phyloP scores from a whole-genome alignment of 2,329 filamentous ascomycete species.

The Tolypocladium inflatum region DNA sequence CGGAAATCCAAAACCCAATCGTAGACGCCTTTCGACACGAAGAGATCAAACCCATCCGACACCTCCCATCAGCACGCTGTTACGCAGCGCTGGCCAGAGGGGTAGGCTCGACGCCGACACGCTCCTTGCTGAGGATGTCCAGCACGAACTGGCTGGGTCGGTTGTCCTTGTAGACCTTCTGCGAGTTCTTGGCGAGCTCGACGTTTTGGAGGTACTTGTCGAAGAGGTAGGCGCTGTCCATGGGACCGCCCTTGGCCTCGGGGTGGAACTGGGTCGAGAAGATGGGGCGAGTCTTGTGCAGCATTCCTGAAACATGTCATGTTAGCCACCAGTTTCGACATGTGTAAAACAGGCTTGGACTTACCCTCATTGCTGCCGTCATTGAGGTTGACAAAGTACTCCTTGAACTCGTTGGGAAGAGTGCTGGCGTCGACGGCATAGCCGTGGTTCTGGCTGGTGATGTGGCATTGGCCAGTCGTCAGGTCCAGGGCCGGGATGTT shows the following conservation, averaged over 20 bases:
- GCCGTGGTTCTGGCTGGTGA: conserved; percentile 96
- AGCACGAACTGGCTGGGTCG: conserved; percentile 80
- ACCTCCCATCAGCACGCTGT: conserved; percentile 1
- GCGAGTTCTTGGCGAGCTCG: conserved; percentile 75
- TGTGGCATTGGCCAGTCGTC: conserved; percentile 95
- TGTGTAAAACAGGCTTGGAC: conserved; percentile 5
- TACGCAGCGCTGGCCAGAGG: conserved; percentile 44
- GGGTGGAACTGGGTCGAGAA: conserved; percentile 99
- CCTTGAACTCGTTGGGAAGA: conserved; percentile 80
- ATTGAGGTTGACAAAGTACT: conserved; percentile 98
- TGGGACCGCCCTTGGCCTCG: conserved; percentile 92
- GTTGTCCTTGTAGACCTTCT: conserved; percentile 74
- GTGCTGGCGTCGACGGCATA: conserved; percentile 87
- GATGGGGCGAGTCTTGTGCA: conserved; percentile 91
- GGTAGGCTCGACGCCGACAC: conserved; percentile 72
- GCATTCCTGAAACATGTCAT: conserved; percentile 49
- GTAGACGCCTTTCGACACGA: conserved; percentile 1
- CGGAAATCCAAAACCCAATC: background rate
- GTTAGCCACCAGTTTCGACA: conserved; percentile 4
- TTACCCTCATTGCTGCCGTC: conserved; percentile 89
- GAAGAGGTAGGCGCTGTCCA: conserved; percentile 93
- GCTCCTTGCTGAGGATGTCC: conserved; percentile 86
- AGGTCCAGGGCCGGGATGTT: conserved; percentile 95
- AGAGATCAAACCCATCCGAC: background rate
- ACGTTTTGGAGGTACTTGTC: conserved; percentile 93